A percentile compares a stretch with the other conserved stretches of the same genome.
Conservation (phyloP, 164 flowering plant genomes). For the Stephania cephalantha region DNA sequence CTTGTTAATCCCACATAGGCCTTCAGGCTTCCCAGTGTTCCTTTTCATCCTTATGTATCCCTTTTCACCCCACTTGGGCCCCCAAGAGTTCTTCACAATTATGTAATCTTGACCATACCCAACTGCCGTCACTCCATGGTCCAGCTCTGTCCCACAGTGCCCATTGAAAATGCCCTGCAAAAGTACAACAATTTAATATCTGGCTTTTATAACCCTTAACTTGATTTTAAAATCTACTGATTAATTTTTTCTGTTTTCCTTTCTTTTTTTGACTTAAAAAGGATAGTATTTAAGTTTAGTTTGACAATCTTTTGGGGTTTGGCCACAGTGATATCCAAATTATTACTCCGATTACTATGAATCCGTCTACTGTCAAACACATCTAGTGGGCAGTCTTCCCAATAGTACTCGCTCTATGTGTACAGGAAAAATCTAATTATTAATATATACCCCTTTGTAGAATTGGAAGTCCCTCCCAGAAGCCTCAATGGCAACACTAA, state of each 20-base stretch:
- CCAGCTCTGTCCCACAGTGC: slow-evolving; percentile 57
- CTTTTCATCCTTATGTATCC: slow-evolving; percentile 84
- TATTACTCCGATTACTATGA: too few relatives aligned
- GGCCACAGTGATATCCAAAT: too few relatives aligned
- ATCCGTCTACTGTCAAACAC: too few relatives aligned
- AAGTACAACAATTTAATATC: background rate
- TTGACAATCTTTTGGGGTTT: too few relatives aligned
- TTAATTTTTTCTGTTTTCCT: too few relatives aligned
- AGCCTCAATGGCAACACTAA: slow-evolving; percentile 91
- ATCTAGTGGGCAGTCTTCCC: too few relatives aligned
- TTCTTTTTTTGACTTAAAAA: background rate
- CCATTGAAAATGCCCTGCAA: slow-evolving; percentile 75
- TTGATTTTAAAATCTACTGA: too few relatives aligned
- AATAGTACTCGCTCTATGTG: too few relatives aligned
- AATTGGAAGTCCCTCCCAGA: slow-evolving; percentile 90
- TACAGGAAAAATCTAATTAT: too few relatives aligned
- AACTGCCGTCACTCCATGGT: slow-evolving; percentile 77
- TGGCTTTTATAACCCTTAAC: background rate
- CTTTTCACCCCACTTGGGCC: slow-evolving; percentile 79
- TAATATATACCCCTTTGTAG: slow-evolving; percentile 55
- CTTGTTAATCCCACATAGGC: slow-evolving; percentile 68
- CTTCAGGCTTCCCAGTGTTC: slow-evolving; percentile 55
- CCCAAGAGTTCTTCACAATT: slow-evolving; percentile 87
- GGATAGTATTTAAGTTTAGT: too few relatives aligned
- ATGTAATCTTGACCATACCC: slow-evolving; percentile 70